Conservation (phyloP, 2,329 filamentous ascomycete species). For the Fusarium guadeloupense region DNA sequence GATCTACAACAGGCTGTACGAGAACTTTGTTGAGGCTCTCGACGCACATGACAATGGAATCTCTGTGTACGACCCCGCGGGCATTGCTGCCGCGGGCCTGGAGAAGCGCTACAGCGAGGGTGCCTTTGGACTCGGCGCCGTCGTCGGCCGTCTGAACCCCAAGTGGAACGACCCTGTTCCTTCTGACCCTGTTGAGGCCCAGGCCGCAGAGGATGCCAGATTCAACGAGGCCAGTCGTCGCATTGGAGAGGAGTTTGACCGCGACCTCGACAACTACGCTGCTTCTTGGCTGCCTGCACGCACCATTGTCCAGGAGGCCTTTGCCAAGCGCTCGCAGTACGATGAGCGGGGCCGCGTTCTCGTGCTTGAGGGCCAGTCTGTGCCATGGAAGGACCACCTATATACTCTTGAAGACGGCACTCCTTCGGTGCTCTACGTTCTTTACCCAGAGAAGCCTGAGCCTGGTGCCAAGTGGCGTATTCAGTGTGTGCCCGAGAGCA, state of each 20-base stretch:
- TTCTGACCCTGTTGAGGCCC: conserved; percentile 62
- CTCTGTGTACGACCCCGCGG: conserved; percentile 78
- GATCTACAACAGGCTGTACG: conserved; percentile 89
- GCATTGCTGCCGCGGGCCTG: conserved; percentile 74
- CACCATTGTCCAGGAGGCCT: conserved; percentile 79
- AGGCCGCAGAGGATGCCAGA: conserved; percentile 80
- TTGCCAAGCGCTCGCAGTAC: conserved; percentile 71
- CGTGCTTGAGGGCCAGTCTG: conserved; percentile 78
- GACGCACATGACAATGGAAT: conserved; percentile 99
- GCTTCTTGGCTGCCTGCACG: conserved; percentile 88
- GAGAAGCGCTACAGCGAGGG: conserved; percentile 85
- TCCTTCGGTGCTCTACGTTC: conserved; percentile 76
- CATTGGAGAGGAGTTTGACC: conserved; percentile 88
- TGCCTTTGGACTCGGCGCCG: conserved; percentile 83
- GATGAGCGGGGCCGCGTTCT: conserved; percentile 82
- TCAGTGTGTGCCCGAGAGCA: conserved; percentile 85
- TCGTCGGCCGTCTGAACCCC: conserved; percentile 83
- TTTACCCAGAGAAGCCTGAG: conserved; percentile 85
- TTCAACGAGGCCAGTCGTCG: conserved; percentile 82
- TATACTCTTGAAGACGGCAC: conserved; percentile 81
- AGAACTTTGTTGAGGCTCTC: conserved; percentile 92
- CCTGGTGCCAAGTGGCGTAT: conserved; percentile 90
- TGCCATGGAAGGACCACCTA: conserved; percentile 96
- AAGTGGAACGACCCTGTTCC: conserved; percentile 76
- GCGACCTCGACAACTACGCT: conserved; percentile 79